Evolutionary conservation across 2,329 filamentous ascomycete species (phyloP).

Genomic region (Balansia obtecta): DNA sequence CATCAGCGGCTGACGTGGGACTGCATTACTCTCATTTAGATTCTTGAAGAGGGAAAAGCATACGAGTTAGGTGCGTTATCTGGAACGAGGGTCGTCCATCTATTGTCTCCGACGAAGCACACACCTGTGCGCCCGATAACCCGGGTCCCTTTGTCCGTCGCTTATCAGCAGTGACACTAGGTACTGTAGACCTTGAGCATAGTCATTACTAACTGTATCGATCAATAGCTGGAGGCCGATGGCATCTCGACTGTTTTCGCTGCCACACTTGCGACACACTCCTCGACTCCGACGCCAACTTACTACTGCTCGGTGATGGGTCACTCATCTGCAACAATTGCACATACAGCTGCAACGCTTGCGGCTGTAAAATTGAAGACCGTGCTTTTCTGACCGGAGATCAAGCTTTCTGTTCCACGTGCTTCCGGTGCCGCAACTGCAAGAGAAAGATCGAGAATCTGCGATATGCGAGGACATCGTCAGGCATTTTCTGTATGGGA

Average conservation of each 20-base stretch:
- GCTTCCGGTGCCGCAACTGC: conserved; percentile 95
- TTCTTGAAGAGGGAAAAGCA: conserved; percentile 95
- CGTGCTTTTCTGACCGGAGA: conserved; percentile 94
- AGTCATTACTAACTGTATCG: conserved; percentile 12
- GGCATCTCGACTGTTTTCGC: conserved; percentile 98
- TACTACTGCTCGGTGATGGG: conserved; percentile 91
- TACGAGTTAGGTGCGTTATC: conserved; percentile 78
- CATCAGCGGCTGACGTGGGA: conserved; percentile 2
- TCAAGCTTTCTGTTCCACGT: conserved; percentile 93
- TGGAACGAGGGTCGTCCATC: background rate
- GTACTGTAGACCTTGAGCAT: background rate
- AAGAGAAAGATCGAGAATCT: conserved; percentile 98
- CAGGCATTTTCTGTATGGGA: conserved; percentile 98
- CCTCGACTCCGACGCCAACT: conserved; percentile 95
- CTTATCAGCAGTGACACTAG: background rate
- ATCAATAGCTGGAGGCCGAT: conserved; percentile 72
- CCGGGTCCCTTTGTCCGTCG: background rate
- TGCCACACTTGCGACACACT: conserved; percentile 92
- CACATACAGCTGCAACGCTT: conserved; percentile 96
- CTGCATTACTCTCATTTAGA: conserved; percentile 37
- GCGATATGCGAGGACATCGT: conserved; percentile 90
- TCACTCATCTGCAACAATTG: conserved; percentile 99
- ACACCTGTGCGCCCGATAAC: background rate
- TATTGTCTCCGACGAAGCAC: background rate
- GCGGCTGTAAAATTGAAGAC: conserved; percentile 95